Evolutionary conservation across 192 early-diverging fungal genomes (phyloP), one percentile per base, ranked within the genome.

Genomic region (Chytriomyces sp.): DNA sequence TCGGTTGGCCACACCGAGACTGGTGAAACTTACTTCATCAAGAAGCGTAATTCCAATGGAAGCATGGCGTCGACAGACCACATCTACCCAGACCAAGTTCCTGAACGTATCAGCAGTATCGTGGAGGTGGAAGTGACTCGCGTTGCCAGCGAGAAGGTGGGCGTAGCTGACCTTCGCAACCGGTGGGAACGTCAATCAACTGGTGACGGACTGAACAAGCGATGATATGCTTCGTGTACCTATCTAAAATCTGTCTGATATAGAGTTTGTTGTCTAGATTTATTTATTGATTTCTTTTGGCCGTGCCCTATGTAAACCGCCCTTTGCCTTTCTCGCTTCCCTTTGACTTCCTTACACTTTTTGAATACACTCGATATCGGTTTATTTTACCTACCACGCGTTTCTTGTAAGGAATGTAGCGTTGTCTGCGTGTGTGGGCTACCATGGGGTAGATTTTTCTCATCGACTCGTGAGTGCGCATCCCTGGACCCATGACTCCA

Each of bases 1-100:
- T 66, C 52, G 2, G 85, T 86, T 10, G 75, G 73, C 4, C 62
- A 69, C 33, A 44, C 36, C 61, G 60, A 63, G 33, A 52, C 22
- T 22, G 55, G 40, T 25, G 40, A 68, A 69, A 34, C 22, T 30
- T 52, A 53, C n/a, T 75, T 75, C 52, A 26, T 75, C 5, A 67
- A 69, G 40, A 70, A 70, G 39, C 28, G 38, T 28, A 32, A 34
- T 14, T 12, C 39, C 7, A 26, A 12, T 19, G 53, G 38, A 10
- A 55, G 52, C 32, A 59, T 19, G 19, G 36, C 68, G 2, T 40
- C 38, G 12, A 70, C 68, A 7, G 68, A 70, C 28, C 68, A 70
- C 37, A 32, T 70, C 34, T 70, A 70, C 31, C 68, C 68, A 4
- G 56, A 70, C 56, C 68, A 70, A 38, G 33, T 70, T 17, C 68